Evolutionary conservation across 2,329 filamentous ascomycete species (phyloP).

Genomic region (Arthrobotrys sinensis): DNA sequence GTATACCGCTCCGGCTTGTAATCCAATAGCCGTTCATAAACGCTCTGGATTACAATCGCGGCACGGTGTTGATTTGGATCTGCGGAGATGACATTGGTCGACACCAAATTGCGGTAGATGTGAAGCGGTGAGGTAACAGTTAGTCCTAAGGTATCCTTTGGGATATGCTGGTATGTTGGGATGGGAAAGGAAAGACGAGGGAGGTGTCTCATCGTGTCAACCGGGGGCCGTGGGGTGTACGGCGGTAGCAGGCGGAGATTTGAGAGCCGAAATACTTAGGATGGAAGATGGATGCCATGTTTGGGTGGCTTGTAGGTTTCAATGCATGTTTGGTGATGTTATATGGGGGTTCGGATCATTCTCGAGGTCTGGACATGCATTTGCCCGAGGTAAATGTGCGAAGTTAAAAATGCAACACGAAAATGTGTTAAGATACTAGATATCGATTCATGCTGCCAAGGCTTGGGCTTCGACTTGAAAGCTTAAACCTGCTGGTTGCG

Average conservation of each 20-base stretch:
- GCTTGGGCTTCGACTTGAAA: no score
- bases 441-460: no score
- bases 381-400: no score
- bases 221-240: not conserved
- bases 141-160: constrained; percentile 65
- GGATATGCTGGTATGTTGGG: constrained; percentile 37
- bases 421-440: not conserved
- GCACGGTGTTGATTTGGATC: constrained; percentile 81
- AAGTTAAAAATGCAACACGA: not conserved
- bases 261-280: not conserved
- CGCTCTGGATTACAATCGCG: constrained; percentile 81
- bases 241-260: not conserved
- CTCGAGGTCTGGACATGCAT: no score
- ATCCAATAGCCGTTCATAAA: constrained; percentile 82
- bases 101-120: constrained; percentile 80
- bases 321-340: not conserved
- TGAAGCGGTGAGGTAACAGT: constrained; percentile 81
- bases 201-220: constrained; percentile 30
- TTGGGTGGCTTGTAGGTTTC: not conserved
- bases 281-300: not conserved
- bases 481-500: no score
- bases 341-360: not conserved
- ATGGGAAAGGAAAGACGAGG: constrained; percentile 37
- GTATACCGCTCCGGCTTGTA: constrained; percentile 82
- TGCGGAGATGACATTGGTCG: constrained; percentile 77